Evolutionary conservation across 805 yeast genomes (phyloP).

Genomic region (Nakazawaea sp.): DNA sequence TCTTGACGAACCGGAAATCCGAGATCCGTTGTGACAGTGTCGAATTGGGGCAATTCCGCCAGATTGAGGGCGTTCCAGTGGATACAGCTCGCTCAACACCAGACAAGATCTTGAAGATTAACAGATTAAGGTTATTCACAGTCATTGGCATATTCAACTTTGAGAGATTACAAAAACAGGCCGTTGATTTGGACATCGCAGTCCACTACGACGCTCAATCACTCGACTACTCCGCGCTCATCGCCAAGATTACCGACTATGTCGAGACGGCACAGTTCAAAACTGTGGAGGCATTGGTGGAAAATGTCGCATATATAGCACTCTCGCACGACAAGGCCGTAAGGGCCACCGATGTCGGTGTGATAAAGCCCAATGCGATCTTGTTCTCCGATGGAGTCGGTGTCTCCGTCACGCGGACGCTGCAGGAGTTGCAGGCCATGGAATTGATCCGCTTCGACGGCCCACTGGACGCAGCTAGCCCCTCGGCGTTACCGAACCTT

Average conservation of each 20-base stretch:
- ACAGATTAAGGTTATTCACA: slow-evolving; percentile 53
- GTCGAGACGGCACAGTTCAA: slow-evolving; percentile 79
- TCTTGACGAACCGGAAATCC: slow-evolving; percentile 41
- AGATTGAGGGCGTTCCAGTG: not conserved
- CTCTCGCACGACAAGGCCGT: slow-evolving; percentile 11
- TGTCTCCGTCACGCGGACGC: slow-evolving; percentile 55
- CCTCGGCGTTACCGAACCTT: slow-evolving; percentile 20
- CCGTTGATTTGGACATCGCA: slow-evolving; percentile 56
- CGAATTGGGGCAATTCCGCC: slow-evolving; percentile 15
- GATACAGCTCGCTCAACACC: not conserved
- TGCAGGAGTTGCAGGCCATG: slow-evolving; percentile 27
- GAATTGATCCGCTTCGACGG: slow-evolving; percentile 18
- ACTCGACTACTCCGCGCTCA: slow-evolving; percentile 30
- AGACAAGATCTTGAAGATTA: slow-evolving; percentile 23
- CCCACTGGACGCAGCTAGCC: slow-evolving; percentile 12
- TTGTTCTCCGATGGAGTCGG: slow-evolving; percentile 88
- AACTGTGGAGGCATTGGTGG: slow-evolving; percentile 89
- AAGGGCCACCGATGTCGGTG: slow-evolving; percentile 40
- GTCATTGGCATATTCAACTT: slow-evolving; percentile 92
- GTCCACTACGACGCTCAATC: slow-evolving; percentile 17
- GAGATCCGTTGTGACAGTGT: slow-evolving; percentile 51
- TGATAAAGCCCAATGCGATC: slow-evolving; percentile 84
- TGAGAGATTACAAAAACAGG: slow-evolving; percentile 79
- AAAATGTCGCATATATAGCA: slow-evolving; percentile 46
- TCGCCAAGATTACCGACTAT: slow-evolving; percentile 44